Base-by-base conservation (phyloP, 2,329 filamentous ascomycete genomes). In the Diaporthe sp. region DNA sequence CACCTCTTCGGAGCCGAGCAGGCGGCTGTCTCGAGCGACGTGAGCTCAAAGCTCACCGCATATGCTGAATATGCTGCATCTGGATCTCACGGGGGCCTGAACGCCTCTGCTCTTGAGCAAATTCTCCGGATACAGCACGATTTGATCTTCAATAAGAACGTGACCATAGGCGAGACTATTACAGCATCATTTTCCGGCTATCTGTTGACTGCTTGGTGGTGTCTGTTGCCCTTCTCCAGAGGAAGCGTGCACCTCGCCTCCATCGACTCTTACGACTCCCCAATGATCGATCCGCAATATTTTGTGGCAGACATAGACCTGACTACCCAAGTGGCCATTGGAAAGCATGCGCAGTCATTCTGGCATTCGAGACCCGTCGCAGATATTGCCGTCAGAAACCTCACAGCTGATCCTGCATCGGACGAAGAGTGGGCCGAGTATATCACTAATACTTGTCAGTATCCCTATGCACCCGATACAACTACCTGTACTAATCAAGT, bases 151-250 rank as follows among this genome's bases (percentile, higher is more conserved):
- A 79, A 81, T 25, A 79, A 83, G 72, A 80, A 82, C 17, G 82
- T 87, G 0, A 86, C 88, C 0, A 79, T 88, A 3, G 85, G 82
- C 0, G 88, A 90, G 77, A 81, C 87, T 1, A 78, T 90, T 59
- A 84, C 85, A 77, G 79, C 81, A 0, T 79, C 81, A 0, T 73
- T 76, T 3, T 76, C 77, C 3, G 80, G 77, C 2, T 78, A 79
- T 2, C 77, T 82, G 4, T 78, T 85, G 22, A 83, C 85, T 0
- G 78, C 82, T 13, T 82, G 81, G 73, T 86, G 83, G 81, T 75
- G 77, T 10, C 77, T 85, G 13, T 72, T 86, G 13, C 84, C 83
- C 15, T 82, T 85, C 73, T 82, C 84, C 1, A 79, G 83, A 30
- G 85, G 84, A 22, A 84, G 81, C 72, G 81, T 86, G 13, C 84